These are phyloP conservation scores for Sclerotinia borealis DNA, from an alignment of 2,329 filamentous ascomycete species.

Conservation along the genomic window DNA sequence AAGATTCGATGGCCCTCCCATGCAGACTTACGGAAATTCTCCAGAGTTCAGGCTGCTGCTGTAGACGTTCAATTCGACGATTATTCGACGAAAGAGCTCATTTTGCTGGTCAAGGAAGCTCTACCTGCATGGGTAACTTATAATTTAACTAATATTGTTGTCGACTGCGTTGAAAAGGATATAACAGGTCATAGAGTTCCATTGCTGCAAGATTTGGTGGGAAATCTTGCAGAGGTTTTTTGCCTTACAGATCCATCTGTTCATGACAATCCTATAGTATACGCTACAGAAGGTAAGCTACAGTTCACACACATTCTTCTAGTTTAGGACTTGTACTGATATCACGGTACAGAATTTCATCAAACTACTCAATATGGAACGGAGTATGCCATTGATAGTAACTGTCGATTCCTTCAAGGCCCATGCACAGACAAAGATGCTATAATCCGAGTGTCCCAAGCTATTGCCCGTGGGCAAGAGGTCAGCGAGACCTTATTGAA, in stretches of 20 bases:
- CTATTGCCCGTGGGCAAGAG: conserved; percentile 57
- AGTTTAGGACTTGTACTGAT: background rate
- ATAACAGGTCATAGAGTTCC: conserved; percentile 61
- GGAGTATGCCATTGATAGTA: conserved; percentile 64
- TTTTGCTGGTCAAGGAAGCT: conserved; percentile 42
- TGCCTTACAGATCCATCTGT: conserved; percentile 67
- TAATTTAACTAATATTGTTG: conserved; percentile 61
- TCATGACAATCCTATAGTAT: conserved; percentile 67
- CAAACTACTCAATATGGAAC: conserved; percentile 68
- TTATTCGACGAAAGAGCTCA: background rate
- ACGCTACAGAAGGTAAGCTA: conserved; percentile 60
- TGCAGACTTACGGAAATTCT: background rate
- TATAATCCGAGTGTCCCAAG: conserved; percentile 53
- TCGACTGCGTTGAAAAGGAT: conserved; percentile 56
- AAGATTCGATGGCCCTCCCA: conserved; percentile 22
- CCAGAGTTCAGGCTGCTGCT: background rate
- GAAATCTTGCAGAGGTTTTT: conserved; percentile 69
- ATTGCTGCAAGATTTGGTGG: conserved; percentile 59
- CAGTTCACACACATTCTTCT: background rate
- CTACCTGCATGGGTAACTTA: conserved; percentile 65
- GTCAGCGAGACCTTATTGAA: conserved; percentile 69
- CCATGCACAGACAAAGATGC: conserved; percentile 60
- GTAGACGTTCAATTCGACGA: background rate
- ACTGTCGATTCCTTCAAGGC: conserved; percentile 72
- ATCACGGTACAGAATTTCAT: conserved; percentile 53